Evolutionary conservation across 2,329 filamentous ascomycete species (phyloP).

Genomic region (Colletotrichum truncatum): DNA sequence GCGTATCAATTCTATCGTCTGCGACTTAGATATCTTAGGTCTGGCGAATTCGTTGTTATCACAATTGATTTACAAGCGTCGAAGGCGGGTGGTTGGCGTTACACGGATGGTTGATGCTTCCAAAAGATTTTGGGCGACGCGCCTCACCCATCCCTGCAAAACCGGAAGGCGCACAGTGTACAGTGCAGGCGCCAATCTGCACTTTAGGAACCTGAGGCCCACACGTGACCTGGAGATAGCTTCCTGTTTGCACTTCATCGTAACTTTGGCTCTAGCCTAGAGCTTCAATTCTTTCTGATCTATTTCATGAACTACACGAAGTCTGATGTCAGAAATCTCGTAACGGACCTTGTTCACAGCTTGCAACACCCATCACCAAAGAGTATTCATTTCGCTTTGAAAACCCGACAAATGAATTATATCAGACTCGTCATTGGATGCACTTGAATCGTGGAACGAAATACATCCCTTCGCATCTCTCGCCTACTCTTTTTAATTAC

Average conservation of each 20-base stretch:
- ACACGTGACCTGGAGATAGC: conserved; percentile 30
- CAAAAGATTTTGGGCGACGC: conserved; percentile 33
- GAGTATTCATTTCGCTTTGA: too few species aligned
- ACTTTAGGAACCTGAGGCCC: conserved; percentile 20
- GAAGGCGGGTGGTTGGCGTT: conserved; percentile 13
- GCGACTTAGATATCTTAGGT: not conserved
- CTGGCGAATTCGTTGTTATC: conserved; percentile 2
- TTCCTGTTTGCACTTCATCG: not conserved
- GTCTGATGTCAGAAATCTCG: too few species aligned
- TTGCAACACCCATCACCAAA: too few species aligned
- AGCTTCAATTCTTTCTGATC: conserved; percentile 11
- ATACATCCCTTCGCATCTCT: not conserved
- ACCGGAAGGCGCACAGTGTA: conserved; percentile 22
- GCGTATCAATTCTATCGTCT: conserved; percentile 13
- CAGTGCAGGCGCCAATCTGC: conserved; percentile 23
- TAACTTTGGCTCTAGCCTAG: conserved; percentile 3
- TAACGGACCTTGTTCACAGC: too few species aligned
- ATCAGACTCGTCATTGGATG: not conserved
- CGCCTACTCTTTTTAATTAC: not conserved
- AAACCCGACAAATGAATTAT: too few species aligned
- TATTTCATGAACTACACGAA: conserved; percentile 5
- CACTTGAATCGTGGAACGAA: not conserved
- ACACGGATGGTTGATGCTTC: conserved; percentile 27
- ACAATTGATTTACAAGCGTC: not conserved
- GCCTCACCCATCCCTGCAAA: conserved; percentile 30